Percentiles rank a stretch among this genome's conserved stretches.
These are phyloP conservation scores for Colletotrichum sublineola DNA, from an alignment of 2,329 filamentous ascomycete genomes.

Conservation along the genomic window DNA sequence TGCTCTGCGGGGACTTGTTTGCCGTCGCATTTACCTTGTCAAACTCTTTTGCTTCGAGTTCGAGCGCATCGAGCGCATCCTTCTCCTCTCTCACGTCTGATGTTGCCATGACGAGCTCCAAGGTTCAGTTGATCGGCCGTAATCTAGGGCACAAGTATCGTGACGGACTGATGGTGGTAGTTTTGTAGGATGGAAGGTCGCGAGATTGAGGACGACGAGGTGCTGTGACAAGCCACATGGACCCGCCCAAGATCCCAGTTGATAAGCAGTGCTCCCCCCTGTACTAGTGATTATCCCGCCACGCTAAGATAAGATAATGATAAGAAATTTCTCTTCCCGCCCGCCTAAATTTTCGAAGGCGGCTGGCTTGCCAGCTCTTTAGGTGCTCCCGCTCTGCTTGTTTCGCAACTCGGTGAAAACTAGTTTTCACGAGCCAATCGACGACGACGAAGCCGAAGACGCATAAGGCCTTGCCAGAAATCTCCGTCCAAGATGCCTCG, in stretches of 20 bases:
- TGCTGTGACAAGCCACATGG: slow-evolving; percentile 22
- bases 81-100: slow-evolving; percentile 68
- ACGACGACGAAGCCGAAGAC: not conserved
- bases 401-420: slow-evolving; percentile 21
- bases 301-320: slow-evolving; percentile 41
- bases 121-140: not conserved
- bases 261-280: not conserved
- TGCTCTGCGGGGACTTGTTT: slow-evolving; percentile 1
- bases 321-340: slow-evolving; percentile 42
- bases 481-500: slow-evolving; percentile 70
- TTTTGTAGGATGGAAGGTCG: not conserved
- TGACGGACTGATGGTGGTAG: not conserved
- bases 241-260: slow-evolving; percentile 11
- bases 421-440: slow-evolving; percentile 20
- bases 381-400: slow-evolving; percentile 15
- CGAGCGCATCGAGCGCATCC: slow-evolving; percentile 84
- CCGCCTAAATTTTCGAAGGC: slow-evolving; percentile 40
- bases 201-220: slow-evolving; percentile 20
- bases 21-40: slow-evolving; percentile 74
- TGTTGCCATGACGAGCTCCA: slow-evolving; percentile 53
- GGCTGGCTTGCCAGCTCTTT: slow-evolving; percentile 26
- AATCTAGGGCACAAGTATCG: not conserved
- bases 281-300: not conserved
- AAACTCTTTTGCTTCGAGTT: slow-evolving; percentile 89
- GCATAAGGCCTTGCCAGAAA: slow-evolving; percentile 5